A percentile compares a stretch with the other conserved stretches of the same genome.
Evolutionary conservation across 75 land plant species (phyloP).

Genomic region (Isoetes taiwanensis): DNA sequence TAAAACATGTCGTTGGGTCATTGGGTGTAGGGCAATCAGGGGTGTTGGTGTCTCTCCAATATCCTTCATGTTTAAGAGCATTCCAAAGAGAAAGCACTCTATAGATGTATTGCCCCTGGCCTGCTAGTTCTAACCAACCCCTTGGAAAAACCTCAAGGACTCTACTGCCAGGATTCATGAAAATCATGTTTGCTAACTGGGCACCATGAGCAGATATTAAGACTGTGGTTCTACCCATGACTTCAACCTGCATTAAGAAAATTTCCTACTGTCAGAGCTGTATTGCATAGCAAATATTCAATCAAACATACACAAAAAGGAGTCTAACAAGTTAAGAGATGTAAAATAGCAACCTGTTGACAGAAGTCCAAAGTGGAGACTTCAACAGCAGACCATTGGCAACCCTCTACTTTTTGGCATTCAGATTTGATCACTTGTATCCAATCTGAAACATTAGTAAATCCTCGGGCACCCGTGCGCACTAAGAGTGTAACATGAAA

Average conservation of each 20-base stretch:
- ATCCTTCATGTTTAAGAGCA: conserved; percentile 17
- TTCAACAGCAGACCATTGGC: conserved; percentile 8
- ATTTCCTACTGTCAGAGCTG: too few species aligned
- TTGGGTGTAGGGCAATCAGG: conserved; percentile 21
- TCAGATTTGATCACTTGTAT: conserved; percentile 1
- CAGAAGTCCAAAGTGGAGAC: conserved; percentile 19
- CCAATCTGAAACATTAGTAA: conserved; percentile 10
- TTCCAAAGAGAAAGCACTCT: conserved; percentile 12
- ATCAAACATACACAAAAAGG: too few species aligned
- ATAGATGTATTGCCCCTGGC: conserved; percentile 25
- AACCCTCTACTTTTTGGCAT: conserved; percentile 10
- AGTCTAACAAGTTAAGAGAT: neutral
- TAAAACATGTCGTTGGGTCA: conserved; percentile 4
- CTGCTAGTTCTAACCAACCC: conserved; percentile 28
- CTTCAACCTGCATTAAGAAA: conserved; percentile 15
- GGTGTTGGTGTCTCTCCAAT: conserved; percentile 19
- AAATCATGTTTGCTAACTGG: conserved; percentile 27
- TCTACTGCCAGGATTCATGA: conserved; percentile 22
- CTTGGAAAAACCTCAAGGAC: conserved; percentile 24
- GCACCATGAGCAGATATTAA: conserved; percentile 27
- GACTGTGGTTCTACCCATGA: conserved; percentile 22
- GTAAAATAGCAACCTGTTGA: conserved; percentile 13
- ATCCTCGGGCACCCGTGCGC: conserved; percentile 12
- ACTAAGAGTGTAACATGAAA: conserved; percentile 13
- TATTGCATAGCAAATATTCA: too few species aligned